These are phyloP conservation scores for Trichosporon sp. DNA, from an alignment of 1,284 basidiomycete species.

Conservation along the genomic window DNA sequence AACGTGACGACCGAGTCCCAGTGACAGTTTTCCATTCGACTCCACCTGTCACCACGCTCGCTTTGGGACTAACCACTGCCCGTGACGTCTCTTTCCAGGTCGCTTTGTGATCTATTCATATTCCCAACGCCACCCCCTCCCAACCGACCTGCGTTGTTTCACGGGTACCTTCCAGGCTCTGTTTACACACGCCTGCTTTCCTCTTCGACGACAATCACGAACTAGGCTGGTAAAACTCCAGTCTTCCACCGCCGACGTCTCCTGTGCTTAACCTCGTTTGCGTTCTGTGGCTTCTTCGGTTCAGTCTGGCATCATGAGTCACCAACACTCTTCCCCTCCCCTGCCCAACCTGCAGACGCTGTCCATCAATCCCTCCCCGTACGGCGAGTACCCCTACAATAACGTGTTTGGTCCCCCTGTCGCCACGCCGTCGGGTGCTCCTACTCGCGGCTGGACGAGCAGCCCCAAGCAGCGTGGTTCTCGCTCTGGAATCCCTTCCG, in stretches of 20 bases:
- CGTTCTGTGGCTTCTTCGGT: not conserved
- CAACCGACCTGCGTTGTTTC: not conserved
- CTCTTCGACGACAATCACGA: not conserved
- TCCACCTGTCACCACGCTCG: not conserved
- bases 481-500: conserved; percentile 39
- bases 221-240: not conserved
- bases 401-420: conserved; percentile 44
- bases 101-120: not conserved
- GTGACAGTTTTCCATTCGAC: not conserved
- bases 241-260: not conserved
- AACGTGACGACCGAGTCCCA: conserved; percentile 2
- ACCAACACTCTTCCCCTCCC: conserved; percentile 35
- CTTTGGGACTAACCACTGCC: not conserved
- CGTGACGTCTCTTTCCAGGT: not conserved
- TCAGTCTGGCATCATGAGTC: conserved; percentile 14
- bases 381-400: conserved; percentile 42
- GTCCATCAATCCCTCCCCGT: conserved; percentile 34
- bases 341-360: conserved; percentile 41
- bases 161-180: not conserved
- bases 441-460: conserved; percentile 26
- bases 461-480: conserved; percentile 36
- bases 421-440: conserved; percentile 23
- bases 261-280: not conserved
- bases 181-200: not conserved
- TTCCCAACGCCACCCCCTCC: not conserved